phyloP scores from a whole-genome alignment of 768 basidiomycete genomes.

The Tylopilus sp. region DNA sequence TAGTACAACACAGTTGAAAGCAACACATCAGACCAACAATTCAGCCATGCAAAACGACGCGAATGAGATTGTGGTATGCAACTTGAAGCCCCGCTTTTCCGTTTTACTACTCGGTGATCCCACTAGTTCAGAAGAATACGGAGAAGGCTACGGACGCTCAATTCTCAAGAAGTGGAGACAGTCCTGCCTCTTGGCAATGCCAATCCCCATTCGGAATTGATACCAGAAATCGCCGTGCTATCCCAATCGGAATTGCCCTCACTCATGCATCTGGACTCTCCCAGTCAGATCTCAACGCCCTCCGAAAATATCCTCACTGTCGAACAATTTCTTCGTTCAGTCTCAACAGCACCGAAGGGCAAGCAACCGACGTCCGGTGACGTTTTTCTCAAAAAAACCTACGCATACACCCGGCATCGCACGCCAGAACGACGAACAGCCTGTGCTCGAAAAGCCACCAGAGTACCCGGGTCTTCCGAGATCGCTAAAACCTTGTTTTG shows the following conservation, averaged over 20 bases:
- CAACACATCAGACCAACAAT: neutral
- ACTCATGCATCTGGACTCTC: neutral
- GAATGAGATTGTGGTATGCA: conserved; percentile 26
- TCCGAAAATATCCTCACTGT: conserved; percentile 20
- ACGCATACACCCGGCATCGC: conserved; percentile 21
- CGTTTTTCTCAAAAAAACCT: neutral
- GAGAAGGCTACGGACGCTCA: conserved; percentile 14
- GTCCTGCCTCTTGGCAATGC: neutral
- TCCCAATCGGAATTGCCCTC: conserved; percentile 6
- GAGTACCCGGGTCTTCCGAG: neutral
- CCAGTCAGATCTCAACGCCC: neutral
- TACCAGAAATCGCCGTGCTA: conserved; percentile 20
- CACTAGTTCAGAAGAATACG: conserved; percentile 27
- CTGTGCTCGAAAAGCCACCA: neutral
- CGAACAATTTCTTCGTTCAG: conserved; percentile 22
- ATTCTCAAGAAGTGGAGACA: neutral
- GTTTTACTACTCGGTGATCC: neutral
- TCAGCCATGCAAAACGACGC: conserved; percentile 7
- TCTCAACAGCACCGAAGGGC: neutral
- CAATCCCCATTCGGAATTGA: neutral
- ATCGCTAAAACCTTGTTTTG: conserved; percentile 19
- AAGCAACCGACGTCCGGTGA: neutral
- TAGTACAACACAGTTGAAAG: neutral
- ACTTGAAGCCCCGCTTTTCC: neutral
- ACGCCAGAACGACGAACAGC: neutral